Evolutionary conservation across 306 rosid genomes (phyloP).

Genomic region (Vachellia pachyceras): DNA sequence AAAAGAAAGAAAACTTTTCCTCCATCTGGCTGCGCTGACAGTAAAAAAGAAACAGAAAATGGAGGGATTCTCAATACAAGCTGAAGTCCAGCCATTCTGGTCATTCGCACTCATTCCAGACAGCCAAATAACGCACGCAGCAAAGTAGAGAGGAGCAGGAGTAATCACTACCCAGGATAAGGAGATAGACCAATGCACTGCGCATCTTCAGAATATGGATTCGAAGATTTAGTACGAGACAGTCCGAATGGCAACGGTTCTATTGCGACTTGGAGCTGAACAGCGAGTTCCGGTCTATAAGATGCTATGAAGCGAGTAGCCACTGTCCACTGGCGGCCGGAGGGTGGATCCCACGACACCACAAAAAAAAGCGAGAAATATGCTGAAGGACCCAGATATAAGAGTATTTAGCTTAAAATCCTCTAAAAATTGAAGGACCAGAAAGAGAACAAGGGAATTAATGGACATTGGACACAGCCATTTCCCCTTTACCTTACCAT

Average conservation of each 20-base stretch:
- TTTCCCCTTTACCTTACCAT: too few relatives aligned
- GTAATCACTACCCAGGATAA: conserved; percentile 40
- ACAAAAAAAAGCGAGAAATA: not conserved
- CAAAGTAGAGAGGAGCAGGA: not conserved
- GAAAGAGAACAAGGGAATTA: too few relatives aligned
- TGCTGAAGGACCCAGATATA: too few relatives aligned
- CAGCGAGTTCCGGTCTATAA: too few relatives aligned
- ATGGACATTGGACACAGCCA: too few relatives aligned
- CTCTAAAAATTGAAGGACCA: too few relatives aligned
- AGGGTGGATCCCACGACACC: not conserved
- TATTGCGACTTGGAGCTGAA: not conserved
- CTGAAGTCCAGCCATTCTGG: not conserved
- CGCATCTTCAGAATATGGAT: conserved; percentile 37
- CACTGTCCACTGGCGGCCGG: not conserved
- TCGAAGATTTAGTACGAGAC: not conserved
- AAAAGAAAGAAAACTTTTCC: not conserved
- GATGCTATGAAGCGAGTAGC: not conserved
- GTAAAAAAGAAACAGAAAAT: not conserved
- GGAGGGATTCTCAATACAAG: not conserved
- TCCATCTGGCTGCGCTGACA: conserved; percentile 22
- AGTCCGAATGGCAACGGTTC: not conserved
- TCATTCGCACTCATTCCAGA: not conserved
- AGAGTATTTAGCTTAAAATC: too few relatives aligned
- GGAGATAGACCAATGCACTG: conserved; percentile 32
- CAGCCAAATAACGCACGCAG: conserved; percentile 18